A percentile compares a stretch with the other conserved stretches of the same genome.
phyloP scores from a whole-genome alignment of 139 green algal genomes.

The Mychonastes homosphaera region DNA sequence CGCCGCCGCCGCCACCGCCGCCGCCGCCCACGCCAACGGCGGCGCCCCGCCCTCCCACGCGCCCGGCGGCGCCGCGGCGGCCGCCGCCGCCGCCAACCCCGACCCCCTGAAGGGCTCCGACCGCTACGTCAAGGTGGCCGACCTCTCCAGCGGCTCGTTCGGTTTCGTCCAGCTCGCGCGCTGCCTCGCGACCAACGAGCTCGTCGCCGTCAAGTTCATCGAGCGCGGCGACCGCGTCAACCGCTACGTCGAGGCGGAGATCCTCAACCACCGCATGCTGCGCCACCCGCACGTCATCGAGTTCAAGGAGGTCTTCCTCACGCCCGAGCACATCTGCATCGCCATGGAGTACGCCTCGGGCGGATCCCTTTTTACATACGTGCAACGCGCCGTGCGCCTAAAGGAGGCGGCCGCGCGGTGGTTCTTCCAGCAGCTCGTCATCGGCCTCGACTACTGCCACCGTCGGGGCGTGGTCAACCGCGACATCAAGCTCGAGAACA shows the following conservation, averaged over 20 bases:
- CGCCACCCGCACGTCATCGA: constrained; percentile 90
- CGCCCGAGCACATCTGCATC: constrained; percentile 47
- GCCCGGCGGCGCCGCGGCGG: no score
- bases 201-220: constrained; percentile 62
- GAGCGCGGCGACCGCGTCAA: constrained; percentile 37
- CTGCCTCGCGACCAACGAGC: constrained; percentile 36
- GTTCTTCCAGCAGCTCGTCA: constrained; percentile 98
- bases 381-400: constrained; percentile 79
- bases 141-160: constrained; percentile 38
- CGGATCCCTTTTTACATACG: constrained; percentile 48
- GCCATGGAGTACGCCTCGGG: constrained; percentile 36
- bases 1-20: no score
- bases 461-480: constrained; percentile 71
- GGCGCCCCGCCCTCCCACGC: no score
- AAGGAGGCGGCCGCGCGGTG: constrained; percentile 89
- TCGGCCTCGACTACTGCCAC: constrained; percentile 91
- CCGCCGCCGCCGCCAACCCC: constrained; percentile 10
- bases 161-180: constrained; percentile 41
- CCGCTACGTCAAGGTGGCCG: constrained; percentile 26
- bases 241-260: constrained; percentile 86
- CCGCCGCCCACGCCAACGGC: no score
- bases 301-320: constrained; percentile 89
- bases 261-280: constrained; percentile 86
- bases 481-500: constrained; percentile 97
- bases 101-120: constrained; percentile 29